Conservation (phyloP, 2,329 filamentous ascomycete species). For the Macroventuria anomochaeta region DNA sequence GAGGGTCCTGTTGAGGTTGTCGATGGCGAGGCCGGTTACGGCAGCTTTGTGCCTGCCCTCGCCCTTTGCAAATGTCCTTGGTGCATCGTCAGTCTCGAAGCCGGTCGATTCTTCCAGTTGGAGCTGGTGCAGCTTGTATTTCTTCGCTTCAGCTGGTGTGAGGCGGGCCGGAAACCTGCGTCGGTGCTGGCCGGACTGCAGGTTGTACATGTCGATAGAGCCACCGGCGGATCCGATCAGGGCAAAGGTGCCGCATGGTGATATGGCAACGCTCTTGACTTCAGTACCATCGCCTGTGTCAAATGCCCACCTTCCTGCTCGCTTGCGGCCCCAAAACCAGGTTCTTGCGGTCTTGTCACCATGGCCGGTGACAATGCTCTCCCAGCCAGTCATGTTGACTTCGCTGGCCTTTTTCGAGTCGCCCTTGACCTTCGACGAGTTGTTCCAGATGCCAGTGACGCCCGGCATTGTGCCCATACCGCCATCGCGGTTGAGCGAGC, state of each 20-base stretch:
- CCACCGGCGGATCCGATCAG: conserved; percentile 84
- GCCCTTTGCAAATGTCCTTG: conserved; percentile 53
- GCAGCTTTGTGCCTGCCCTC: conserved; percentile 79
- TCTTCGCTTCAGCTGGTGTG: conserved; percentile 78
- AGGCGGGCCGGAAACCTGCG: conserved; percentile 84
- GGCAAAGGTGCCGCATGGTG: conserved; percentile 91
- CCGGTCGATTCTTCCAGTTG: conserved; percentile 58
- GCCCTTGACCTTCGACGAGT: conserved; percentile 66
- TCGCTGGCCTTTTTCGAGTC: conserved; percentile 72
- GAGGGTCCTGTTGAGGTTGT: conserved; percentile 84
- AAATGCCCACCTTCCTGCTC: conserved; percentile 91
- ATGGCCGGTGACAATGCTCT: conserved; percentile 94
- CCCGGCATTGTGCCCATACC: conserved; percentile 86
- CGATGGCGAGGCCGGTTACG: conserved; percentile 85
- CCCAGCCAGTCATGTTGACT: conserved; percentile 87
- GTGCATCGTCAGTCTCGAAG: conserved; percentile 21
- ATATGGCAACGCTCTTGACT: conserved; percentile 84
- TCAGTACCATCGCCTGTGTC: conserved; percentile 82
- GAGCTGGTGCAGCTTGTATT: conserved; percentile 70
- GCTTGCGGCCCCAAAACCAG: conserved; percentile 97
- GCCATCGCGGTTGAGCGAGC: conserved; percentile 90
- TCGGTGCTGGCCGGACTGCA: conserved; percentile 89
- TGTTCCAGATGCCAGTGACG: conserved; percentile 83
- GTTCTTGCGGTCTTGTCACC: conserved; percentile 85
- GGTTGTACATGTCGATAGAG: conserved; percentile 91